Base-by-base conservation (phyloP, 2,329 filamentous ascomycete genomes). In the Lecanicillium sp. region DNA sequence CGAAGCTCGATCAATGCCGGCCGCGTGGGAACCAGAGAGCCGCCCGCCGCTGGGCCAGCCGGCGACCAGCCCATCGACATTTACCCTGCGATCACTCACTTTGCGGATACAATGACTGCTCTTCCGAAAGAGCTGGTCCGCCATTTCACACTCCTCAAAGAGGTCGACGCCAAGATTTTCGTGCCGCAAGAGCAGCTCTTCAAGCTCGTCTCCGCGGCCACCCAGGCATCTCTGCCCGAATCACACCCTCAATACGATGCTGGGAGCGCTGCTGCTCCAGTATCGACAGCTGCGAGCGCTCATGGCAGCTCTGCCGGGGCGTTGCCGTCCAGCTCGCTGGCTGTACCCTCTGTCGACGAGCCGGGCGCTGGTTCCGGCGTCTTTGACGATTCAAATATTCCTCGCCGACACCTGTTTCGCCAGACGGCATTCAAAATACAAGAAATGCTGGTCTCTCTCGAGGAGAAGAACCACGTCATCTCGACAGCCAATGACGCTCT, bases 381-480 rank as follows among this genome's bases (percentile, higher is more conserved):
- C 44, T 79, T 73, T 62, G 75, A 79, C 55, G 69, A 72, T 29
- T 71, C 71, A 57, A 84, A 86, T 58, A 63, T 86, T 36, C 77
- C 76, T 44, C 80, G 84, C 54, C 82, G 88, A 55, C 79, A 86
- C 59, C 73, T 90, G 35, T 95, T 91, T 62, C 81, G 83, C 58
- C 83, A 88, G 51, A 82, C 91, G 45, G 84, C 89, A 30, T 76
- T 82, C 58, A 84, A 86, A 55, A 84, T 95, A 44, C 81, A 85
- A 55, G 86, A 90, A 57, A 86, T 97, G 74, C 81, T 97, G 37
- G 81, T 89, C 40, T 91, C 90, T 1, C 78, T 97, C 30, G 93
- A 98, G 61, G 93, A 98, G 69, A 98, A 98, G 70, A 95, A 96
- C 56, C 90, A 96, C 57, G 93, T 98, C 57, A 86, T 97, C 49